Evolutionary conservation across 768 basidiomycete species (phyloP).

Genomic region (Kwoniella dejecticola): DNA sequence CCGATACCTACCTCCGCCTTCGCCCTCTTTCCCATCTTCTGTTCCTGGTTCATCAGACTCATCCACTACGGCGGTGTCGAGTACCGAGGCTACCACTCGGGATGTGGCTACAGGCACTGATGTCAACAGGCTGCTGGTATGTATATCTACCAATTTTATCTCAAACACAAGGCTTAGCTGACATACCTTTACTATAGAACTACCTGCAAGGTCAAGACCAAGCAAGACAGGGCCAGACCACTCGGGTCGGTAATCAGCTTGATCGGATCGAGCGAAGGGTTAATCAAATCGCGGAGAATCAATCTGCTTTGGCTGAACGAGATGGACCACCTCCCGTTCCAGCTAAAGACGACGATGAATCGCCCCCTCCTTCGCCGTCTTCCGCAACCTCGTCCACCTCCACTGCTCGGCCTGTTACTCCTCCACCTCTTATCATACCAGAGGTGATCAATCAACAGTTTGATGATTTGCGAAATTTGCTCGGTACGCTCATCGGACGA

Average conservation of each 20-base stretch:
- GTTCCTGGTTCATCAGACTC: constrained; percentile 24
- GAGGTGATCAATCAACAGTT: constrained; percentile 40
- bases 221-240: constrained; percentile 65
- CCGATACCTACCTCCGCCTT: constrained; percentile 27
- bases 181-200: constrained; percentile 36
- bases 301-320: constrained; percentile 47
- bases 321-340: constrained; percentile 47
- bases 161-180: neutral
- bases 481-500: constrained; percentile 66
- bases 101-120: constrained; percentile 56
- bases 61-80: constrained; percentile 6
- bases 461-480: constrained; percentile 60
- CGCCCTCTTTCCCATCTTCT: constrained; percentile 33
- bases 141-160: neutral
- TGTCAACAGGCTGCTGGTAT: constrained; percentile 57
- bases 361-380: constrained; percentile 61
- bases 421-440: constrained; percentile 31
- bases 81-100: neutral
- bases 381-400: constrained; percentile 58
- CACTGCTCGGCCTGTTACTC: constrained; percentile 50
- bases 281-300: constrained; percentile 61
- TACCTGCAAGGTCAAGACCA: constrained; percentile 68
- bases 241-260: constrained; percentile 68
- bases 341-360: constrained; percentile 28
- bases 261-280: constrained; percentile 71